Evolutionary conservation across 805 yeast genomes (phyloP), one percentile per base, ranked within the genome.

Genomic region (Lipomyces sp.): DNA sequence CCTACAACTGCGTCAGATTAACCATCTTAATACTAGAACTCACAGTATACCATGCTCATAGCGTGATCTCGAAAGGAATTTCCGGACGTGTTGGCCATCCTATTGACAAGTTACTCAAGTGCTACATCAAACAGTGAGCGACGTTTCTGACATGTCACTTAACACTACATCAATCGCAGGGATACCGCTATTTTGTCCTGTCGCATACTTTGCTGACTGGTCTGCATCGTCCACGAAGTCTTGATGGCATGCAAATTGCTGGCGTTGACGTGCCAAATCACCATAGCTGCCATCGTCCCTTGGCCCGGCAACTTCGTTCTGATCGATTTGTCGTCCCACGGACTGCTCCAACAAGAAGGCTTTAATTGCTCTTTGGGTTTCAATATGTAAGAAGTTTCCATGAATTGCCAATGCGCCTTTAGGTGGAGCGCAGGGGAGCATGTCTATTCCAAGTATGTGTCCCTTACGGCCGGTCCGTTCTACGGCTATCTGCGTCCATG

Each of bases 31-130:
- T 29, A 15, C 29, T 32, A 42, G 37, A 57, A 18, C 37, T 10
- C 37, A 55, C 10, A n/a, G 3, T 32, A 74, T 73, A 83, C 90
- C 70, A 95, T 89, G 67, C 97, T 92, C 71, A 86, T 86, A 13
- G 84, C 79, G 77, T 94, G 98, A 76, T 94, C 99, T 69, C 86
- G 85, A 53, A 89, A 86, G 8, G 87, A 85, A 53, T 90, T 79
- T 3, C 99, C 98, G 13, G 92, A 82, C 3, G 98, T 91, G 75
- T 94, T 94, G 58, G 92, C 90, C 90, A 94, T 89, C 98, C 97
- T 94, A 79, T 81, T 81, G 76, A 87, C 89, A 57, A 86, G 63
- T 84, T 84, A 87, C 88, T 88, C 87, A 90, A 86, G 82, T 89
- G 85, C 85, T 80, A 75, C 80, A 82, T 83, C 85, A 81, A 75